A percentile compares a stretch with the other conserved stretches of the same genome.
phyloP scores from a whole-genome alignment of 2,329 filamentous ascomycete species.

The Ceratocystis papillata region DNA sequence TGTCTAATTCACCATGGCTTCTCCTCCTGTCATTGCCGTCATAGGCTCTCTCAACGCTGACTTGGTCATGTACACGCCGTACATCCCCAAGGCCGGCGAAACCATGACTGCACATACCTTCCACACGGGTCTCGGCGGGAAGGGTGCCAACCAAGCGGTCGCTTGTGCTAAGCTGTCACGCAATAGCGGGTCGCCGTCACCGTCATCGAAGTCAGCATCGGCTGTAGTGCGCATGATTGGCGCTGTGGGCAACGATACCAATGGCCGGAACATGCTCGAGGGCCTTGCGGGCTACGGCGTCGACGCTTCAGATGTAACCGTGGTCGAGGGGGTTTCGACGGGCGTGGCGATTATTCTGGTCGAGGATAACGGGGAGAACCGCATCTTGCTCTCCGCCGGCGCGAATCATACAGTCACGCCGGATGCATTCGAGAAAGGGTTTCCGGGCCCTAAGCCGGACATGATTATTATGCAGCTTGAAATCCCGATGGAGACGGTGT shows the following conservation, averaged over 20 bases:
- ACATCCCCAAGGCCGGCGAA: slow-evolving; percentile 57
- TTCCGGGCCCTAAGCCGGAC: slow-evolving; percentile 37
- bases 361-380: slow-evolving; percentile 46
- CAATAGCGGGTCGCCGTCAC: slow-evolving; percentile 15
- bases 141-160: slow-evolving; percentile 66
- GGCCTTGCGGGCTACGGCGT: slow-evolving; percentile 40
- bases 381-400: slow-evolving; percentile 47
- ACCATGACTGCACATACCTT: slow-evolving; percentile 55
- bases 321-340: slow-evolving; percentile 35
- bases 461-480: slow-evolving; percentile 52
- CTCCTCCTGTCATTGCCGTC: slow-evolving; percentile 44
- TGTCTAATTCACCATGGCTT: neutral
- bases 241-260: slow-evolving; percentile 42
- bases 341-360: slow-evolving; percentile 51
- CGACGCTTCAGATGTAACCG: slow-evolving; percentile 36
- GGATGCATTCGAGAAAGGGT: neutral
- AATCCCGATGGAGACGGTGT: slow-evolving; percentile 43
- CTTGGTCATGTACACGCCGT: slow-evolving; percentile 56
- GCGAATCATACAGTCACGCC: slow-evolving; percentile 36
- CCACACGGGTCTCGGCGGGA: slow-evolving; percentile 43
- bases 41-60: slow-evolving; percentile 66
- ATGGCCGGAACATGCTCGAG: slow-evolving; percentile 34
- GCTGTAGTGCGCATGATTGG: slow-evolving; percentile 44
- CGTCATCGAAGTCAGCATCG: neutral
- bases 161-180: slow-evolving; percentile 49